Evolutionary conservation across 2,329 filamentous ascomycete species (phyloP), one percentile per base, ranked within the genome.

Genomic region (Fusarium sp.): DNA sequence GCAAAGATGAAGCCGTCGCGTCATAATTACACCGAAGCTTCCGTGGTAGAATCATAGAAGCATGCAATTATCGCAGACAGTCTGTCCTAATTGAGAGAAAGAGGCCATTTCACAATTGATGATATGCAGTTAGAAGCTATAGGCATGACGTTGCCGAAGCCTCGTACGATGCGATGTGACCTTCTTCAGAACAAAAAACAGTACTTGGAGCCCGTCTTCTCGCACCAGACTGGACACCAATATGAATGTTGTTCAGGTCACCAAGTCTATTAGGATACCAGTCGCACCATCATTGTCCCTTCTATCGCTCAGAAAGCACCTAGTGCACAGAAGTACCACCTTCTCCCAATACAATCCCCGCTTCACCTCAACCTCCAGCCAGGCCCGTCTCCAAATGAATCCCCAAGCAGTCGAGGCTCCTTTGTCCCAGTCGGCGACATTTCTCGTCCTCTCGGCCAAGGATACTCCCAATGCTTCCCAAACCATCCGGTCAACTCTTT

Each of bases 381-480:
- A 34, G 36, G 31, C 23, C 29, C 42, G 34, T 29, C 40, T 23
- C 23, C 58, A 33, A 55, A 74, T 74, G 71, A 61, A 61, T 8
- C 55, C 67, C 11, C 84, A 87, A 64, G 73, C 77, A 2, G 81
- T 86, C 56, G 83, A 84, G 55, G 83, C 83, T 2, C 84, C 84
- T 2, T 78, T 87, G n/a, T 86, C 84, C 2, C 75, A 77, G 25
- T 83, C 81, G 2, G 85, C 84, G 9, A 87, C 84, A 4, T 87
- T 88, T 72, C 81, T 87, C 25, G 81, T 87, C 44, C 73, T 87
- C 1, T 77, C 83, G 0, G 77, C 82, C 27, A 79, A 73, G 5
- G 67, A 79, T 14, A 70, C 65, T 1, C 73, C 78, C 0, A 68
- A 78, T 5, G 78, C 84, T 4, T 72, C 80, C 61, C 61, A 73